Evolutionary conservation across 2,329 filamentous ascomycete genomes (phyloP).

Genomic region (Trichoderma semiorbis): DNA sequence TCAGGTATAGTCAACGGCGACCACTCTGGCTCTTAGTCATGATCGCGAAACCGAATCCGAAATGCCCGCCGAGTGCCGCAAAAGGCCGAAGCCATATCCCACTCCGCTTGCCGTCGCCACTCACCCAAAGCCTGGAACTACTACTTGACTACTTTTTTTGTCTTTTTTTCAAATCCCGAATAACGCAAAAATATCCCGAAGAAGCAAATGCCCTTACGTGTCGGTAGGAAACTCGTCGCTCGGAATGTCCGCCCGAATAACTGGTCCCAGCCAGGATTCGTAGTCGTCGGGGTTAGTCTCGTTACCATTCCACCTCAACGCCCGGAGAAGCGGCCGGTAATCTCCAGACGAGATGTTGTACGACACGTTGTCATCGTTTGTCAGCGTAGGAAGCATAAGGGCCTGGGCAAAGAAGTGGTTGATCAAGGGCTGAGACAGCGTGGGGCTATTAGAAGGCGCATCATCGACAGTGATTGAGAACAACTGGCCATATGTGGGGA

Average conservation of each 20-base stretch:
- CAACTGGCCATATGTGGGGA: background rate
- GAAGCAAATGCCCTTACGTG: background rate
- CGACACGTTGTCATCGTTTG: background rate
- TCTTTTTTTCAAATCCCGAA: background rate
- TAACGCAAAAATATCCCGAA: background rate
- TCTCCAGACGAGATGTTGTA: background rate
- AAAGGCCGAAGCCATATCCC: background rate
- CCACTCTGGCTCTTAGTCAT: background rate
- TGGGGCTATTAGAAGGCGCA: background rate
- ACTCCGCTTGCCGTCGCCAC: background rate
- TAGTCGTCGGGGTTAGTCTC: constrained; percentile 4
- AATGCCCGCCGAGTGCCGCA: background rate
- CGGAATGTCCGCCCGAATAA: background rate
- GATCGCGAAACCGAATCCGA: background rate
- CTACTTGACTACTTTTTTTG: background rate
- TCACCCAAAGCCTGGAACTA: background rate
- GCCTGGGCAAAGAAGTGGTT: background rate
- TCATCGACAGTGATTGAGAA: background rate
- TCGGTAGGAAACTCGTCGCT: background rate
- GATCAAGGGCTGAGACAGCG: background rate
- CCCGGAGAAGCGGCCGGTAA: constrained; percentile 7
- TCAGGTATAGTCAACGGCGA: background rate
- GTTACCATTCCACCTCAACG: background rate
- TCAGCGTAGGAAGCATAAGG: background rate
- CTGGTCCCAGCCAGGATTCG: constrained; percentile 1